Conservation (phyloP, 208 protist species). For the Trypanosoma platydactyli region DNA sequence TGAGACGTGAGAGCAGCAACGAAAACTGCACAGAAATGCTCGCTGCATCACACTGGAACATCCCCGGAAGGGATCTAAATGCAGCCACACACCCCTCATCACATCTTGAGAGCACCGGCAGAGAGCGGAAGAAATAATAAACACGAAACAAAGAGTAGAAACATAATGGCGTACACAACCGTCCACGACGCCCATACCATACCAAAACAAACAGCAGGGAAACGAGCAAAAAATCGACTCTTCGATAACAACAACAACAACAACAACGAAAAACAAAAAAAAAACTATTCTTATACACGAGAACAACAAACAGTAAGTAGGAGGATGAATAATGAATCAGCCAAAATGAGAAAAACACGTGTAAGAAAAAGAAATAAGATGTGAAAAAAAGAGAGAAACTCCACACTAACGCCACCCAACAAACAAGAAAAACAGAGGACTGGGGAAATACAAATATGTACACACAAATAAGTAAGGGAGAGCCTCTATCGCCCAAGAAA, state of each 20-base stretch:
- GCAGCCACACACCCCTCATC: too few relatives aligned
- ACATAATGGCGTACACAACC: too few relatives aligned
- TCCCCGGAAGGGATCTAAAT: too few relatives aligned
- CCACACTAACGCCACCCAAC: background rate
- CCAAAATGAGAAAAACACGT: slow-evolving; percentile 8
- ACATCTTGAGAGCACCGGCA: too few relatives aligned
- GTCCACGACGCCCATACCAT: too few relatives aligned
- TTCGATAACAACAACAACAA: background rate
- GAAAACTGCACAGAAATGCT: background rate
- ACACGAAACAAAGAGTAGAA: too few relatives aligned
- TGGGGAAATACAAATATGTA: too few relatives aligned
- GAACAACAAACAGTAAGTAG: background rate
- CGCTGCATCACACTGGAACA: too few relatives aligned
- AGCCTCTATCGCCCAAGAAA: slow-evolving; percentile 36
- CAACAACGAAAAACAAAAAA: background rate
- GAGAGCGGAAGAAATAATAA: too few relatives aligned
- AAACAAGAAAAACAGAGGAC: background rate
- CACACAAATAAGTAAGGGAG: background rate
- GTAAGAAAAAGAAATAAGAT: slow-evolving; percentile 14
- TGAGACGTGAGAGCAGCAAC: background rate
- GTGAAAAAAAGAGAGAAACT: slow-evolving; percentile 19
- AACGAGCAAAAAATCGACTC: too few relatives aligned
- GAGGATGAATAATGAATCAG: too few relatives aligned
- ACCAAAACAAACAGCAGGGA: too few relatives aligned
- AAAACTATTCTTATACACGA: background rate